Conservation (phyloP, 2,329 filamentous ascomycete genomes). For the Neocucurbitaria cava region DNA sequence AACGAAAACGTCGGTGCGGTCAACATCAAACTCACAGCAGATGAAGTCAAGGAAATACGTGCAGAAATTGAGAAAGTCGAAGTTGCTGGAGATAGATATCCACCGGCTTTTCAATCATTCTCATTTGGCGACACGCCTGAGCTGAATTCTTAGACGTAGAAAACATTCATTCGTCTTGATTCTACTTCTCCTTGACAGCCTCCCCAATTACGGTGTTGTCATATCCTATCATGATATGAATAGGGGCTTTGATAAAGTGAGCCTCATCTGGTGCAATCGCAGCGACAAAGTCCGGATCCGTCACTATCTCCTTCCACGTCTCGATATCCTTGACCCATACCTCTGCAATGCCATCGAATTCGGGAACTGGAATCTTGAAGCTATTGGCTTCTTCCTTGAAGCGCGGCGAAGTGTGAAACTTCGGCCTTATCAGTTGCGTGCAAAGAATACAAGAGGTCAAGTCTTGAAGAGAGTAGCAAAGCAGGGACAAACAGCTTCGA, state of each 20-base stretch:
- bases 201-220: neutral
- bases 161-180: neutral
- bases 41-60: conserved; percentile 27
- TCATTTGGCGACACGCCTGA: neutral
- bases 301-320: neutral
- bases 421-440: neutral
- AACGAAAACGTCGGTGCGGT: conserved; percentile 24
- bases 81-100: conserved; percentile 14
- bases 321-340: neutral
- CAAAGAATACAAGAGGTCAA: neutral
- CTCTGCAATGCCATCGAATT: neutral
- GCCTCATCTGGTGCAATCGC: neutral
- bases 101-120: neutral
- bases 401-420: neutral
- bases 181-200: neutral
- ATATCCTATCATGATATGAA: neutral
- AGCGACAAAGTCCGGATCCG: neutral
- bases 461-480: neutral
- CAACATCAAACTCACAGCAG: conserved; percentile 13
- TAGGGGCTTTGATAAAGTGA: neutral
- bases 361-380: neutral
- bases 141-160: neutral
- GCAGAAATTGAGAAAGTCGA: conserved; percentile 13
- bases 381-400: neutral
- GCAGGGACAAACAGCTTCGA: neutral